Conservation (phyloP, 2,329 filamentous ascomycete genomes). For the Apiospora marii region DNA sequence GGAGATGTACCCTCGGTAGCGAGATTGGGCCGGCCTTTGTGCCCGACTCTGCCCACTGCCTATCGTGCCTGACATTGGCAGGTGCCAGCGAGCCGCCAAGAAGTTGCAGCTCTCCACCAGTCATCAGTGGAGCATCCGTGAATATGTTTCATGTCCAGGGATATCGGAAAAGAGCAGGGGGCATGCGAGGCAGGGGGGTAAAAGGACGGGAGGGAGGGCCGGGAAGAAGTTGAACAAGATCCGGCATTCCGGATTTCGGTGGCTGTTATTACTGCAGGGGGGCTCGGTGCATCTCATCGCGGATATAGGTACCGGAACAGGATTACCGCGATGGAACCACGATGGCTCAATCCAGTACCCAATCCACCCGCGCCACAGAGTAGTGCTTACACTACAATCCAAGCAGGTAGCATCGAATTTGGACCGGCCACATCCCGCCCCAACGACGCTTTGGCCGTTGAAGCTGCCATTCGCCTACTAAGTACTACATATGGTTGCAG, state of each 20-base stretch:
- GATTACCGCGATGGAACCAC: neutral
- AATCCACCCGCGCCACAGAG: neutral
- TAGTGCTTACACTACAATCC: slow-evolving; percentile 5
- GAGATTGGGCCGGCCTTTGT: too few relatives aligned
- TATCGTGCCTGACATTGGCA: too few relatives aligned
- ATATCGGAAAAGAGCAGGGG: neutral
- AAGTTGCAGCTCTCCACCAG: neutral
- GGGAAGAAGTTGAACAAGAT: neutral
- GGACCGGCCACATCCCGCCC: neutral
- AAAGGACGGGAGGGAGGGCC: neutral
- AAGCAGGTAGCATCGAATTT: neutral
- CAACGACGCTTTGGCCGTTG: neutral
- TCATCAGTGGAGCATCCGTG: neutral
- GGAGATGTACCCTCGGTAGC: too few relatives aligned
- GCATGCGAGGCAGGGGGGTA: too few relatives aligned
- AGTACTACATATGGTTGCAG: neutral
- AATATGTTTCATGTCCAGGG: slow-evolving; percentile 1
- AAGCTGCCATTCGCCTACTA: neutral
- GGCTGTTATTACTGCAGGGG: neutral
- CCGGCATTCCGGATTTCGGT: slow-evolving; percentile 17
- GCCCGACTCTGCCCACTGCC: too few relatives aligned
- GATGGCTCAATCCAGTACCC: neutral
- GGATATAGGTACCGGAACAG: slow-evolving; percentile 6
- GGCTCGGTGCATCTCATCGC: neutral
- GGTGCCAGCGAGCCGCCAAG: neutral